Evolutionary conservation across 2,329 filamentous ascomycete genomes (phyloP).

Genomic region (Monilinia aucupariae): DNA sequence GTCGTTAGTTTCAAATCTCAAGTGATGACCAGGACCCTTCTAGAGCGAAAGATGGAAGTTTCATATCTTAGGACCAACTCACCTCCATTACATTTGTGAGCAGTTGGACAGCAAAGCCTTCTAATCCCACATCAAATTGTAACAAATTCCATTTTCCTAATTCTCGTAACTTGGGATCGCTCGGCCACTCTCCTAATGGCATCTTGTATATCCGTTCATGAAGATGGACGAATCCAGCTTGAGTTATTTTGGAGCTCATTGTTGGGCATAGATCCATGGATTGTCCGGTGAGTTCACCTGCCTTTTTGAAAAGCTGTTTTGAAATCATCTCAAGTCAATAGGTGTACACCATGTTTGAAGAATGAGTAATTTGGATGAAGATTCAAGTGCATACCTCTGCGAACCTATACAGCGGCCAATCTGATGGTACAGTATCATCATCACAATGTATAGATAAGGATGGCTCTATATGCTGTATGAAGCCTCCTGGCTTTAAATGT

Average conservation of each 20-base stretch:
- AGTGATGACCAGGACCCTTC: not conserved
- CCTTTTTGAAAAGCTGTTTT: conserved; percentile 38
- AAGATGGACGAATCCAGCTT: conserved; percentile 34
- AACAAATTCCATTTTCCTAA: conserved; percentile 28
- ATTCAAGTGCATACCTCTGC: conserved; percentile 26
- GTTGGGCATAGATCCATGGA: conserved; percentile 33
- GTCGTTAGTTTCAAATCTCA: conserved; percentile 19
- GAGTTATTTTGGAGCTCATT: conserved; percentile 26
- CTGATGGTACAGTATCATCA: conserved; percentile 41
- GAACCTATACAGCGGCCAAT: conserved; percentile 40
- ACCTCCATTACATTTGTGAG: conserved; percentile 29
- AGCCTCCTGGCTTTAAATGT: conserved; percentile 38
- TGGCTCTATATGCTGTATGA: conserved; percentile 34
- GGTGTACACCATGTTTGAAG: not conserved
- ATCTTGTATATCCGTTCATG: conserved; percentile 29
- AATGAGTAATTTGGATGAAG: not conserved
- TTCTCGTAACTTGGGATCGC: conserved; percentile 32
- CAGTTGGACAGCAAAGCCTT: conserved; percentile 28
- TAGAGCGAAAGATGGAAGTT: not conserved
- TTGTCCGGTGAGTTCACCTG: conserved; percentile 38
- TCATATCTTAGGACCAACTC: conserved; percentile 20
- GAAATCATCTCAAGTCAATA: conserved; percentile 3
- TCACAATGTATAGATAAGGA: conserved; percentile 37
- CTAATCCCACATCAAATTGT: conserved; percentile 28
- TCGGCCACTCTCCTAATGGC: conserved; percentile 36